Conservation (phyloP, 768 basidiomycete species). For the Cystobasidium tubakii region DNA sequence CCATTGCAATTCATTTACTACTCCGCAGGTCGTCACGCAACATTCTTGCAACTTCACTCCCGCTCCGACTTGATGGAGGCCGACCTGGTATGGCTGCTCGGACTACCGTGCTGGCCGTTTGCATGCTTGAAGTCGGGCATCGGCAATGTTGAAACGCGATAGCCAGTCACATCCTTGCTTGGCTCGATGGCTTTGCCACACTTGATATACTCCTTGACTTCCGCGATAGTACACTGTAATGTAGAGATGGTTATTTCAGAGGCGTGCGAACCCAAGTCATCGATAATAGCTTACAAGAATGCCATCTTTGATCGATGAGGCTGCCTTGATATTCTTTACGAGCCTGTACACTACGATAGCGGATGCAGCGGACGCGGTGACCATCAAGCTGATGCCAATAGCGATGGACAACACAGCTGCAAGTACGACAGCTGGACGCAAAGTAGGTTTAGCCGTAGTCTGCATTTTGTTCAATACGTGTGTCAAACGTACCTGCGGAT, state of each 20-base stretch:
- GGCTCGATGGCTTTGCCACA: background rate
- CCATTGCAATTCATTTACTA: background rate
- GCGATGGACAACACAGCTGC: background rate
- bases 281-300: background rate
- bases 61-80: background rate
- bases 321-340: background rate
- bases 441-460: background rate
- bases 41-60: background rate
- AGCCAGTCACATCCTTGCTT: background rate
- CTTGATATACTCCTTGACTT: background rate
- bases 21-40: background rate
- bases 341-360: background rate
- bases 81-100: background rate
- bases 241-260: background rate
- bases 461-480: background rate
- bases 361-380: background rate
- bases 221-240: background rate
- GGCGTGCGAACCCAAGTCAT: background rate
- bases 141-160: background rate
- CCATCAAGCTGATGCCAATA: background rate
- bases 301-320: background rate
- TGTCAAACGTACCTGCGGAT: background rate
- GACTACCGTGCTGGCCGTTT: background rate
- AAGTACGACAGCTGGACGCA: background rate
- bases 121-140: background rate